phyloP scores from a whole-genome alignment of 2,329 filamentous ascomycete species.

The Xylariaceae sp. region DNA sequence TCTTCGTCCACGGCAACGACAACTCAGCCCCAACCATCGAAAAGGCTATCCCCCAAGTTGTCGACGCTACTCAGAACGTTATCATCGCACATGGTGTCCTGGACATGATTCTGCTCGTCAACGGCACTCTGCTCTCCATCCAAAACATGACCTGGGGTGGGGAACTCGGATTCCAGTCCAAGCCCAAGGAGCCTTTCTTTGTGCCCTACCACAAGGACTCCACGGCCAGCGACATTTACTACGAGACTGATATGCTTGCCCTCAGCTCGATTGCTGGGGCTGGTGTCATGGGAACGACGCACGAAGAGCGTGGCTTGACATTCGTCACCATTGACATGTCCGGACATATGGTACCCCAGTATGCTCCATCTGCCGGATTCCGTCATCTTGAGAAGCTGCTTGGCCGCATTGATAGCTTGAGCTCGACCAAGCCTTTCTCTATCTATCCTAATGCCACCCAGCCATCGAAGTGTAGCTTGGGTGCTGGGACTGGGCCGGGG shows the following conservation, averaged over 20 bases:
- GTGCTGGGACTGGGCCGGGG: constrained; percentile 29
- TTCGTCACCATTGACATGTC: constrained; percentile 61
- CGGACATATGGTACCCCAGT: constrained; percentile 70
- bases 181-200: constrained; percentile 62
- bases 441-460: constrained; percentile 27
- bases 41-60: constrained; percentile 64
- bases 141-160: constrained; percentile 84
- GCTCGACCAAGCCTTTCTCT: constrained; percentile 27
- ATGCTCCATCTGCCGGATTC: constrained; percentile 65
- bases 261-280: constrained; percentile 52
- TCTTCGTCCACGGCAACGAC: constrained; percentile 45
- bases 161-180: constrained; percentile 63
- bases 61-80: constrained; percentile 70
- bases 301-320: constrained; percentile 74
- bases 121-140: constrained; percentile 68
- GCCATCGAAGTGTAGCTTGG: constrained; percentile 22
- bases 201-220: constrained; percentile 60
- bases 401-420: constrained; percentile 56
- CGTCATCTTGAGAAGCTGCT: constrained; percentile 74
- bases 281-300: constrained; percentile 67
- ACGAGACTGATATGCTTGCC: constrained; percentile 18
- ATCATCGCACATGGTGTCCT: constrained; percentile 70
- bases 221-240: constrained; percentile 25
- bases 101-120: constrained; percentile 66
- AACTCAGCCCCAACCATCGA: constrained; percentile 52